These are phyloP conservation scores for Vickermania spadyakhi DNA, from an alignment of 208 protist genomes.

Conservation along the genomic window DNA sequence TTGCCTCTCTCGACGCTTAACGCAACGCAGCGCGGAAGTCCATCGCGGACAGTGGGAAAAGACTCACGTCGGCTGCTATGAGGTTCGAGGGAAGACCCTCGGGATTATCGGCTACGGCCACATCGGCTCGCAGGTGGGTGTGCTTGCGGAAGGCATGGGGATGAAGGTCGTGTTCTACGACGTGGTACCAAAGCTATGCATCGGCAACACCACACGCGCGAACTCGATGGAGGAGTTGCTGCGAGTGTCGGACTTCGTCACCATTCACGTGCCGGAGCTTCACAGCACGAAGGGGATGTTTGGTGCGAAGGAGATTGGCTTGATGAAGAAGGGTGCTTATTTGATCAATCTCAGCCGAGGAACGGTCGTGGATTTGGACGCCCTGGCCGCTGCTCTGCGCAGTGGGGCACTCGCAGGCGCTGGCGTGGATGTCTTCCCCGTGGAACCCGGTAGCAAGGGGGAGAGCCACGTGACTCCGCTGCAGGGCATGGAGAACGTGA, in stretches of 20 bases:
- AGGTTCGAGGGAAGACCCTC: conserved; percentile 82
- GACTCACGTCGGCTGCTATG: conserved; percentile 59
- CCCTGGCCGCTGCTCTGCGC: conserved; percentile 53
- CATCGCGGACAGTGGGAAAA: conserved; percentile 89
- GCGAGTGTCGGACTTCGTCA: conserved; percentile 80
- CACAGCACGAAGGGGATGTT: conserved; percentile 76
- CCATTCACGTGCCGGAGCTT: conserved; percentile 88
- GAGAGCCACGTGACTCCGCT: conserved; percentile 53
- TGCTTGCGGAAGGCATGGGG: conserved; percentile 89
- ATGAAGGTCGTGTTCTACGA: conserved; percentile 93
- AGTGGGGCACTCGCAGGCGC: conserved; percentile 76
- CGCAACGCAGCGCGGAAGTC: conserved; percentile 81
- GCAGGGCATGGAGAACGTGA: conserved; percentile 86
- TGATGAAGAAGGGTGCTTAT: conserved; percentile 75
- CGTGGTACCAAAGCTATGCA: conserved; percentile 69
- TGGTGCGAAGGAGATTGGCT: conserved; percentile 35
- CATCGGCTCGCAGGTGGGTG: conserved; percentile 89
- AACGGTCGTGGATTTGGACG: conserved; percentile 78
- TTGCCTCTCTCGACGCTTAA: conserved; percentile 72
- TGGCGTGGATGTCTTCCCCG: conserved; percentile 90
- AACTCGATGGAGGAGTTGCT: conserved; percentile 69
- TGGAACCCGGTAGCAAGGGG: conserved; percentile 60
- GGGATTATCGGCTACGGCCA: conserved; percentile 93
- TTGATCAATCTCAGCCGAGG: conserved; percentile 83
- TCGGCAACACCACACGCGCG: conserved; percentile 78